Evolutionary conservation across 768 basidiomycete species (phyloP), one percentile per base, ranked within the genome.

Genomic region (Rhizopogon vulgaris): DNA sequence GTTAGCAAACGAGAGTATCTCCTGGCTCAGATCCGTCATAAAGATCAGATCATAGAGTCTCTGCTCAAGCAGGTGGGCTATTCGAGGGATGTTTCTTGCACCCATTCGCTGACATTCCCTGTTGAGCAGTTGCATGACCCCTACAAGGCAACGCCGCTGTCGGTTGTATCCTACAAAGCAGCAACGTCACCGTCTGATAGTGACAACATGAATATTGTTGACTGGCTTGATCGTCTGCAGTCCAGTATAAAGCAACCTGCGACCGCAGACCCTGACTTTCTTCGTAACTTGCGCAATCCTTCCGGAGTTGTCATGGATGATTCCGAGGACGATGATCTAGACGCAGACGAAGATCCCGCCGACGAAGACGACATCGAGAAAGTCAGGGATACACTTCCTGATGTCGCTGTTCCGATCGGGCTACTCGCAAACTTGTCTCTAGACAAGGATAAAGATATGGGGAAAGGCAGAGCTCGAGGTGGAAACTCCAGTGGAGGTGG

Each of bases 1-100:
- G 41, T 71, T 59, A 93, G 90, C 63, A 91, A 91, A 72, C 82
- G 89, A 52, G 90, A 92, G 61, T 90, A 90, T 63, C 74, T 93
- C 15, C 78, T 92, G 24, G 87, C 88, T 4, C 87, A 92, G 64
- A 84, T 93, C 56, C 79, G 84, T 49, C 90, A 93, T 71, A 93
- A 93, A 71, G 90, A 93, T 70, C 75, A 81, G 17, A 85, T 92
- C 58, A 92, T 93, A 58, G 87, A 90, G 56, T 86, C 83, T 12
- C 79, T 92, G 12, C 77, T 93, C 57, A 90, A 90, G 64, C 88
- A 91, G 74, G 88, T 84, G 32, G 12, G 74, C 65, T 1, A 30
- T 36, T 22, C 9, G 8, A 12, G 46, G 6, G 34, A 32, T 15
- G 32, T 24, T 54, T 12, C 12, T 32, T 14, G 12, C n/a, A 49